phyloP scores from a whole-genome alignment of 768 basidiomycete genomes.

The Leccinum truebloodii region DNA sequence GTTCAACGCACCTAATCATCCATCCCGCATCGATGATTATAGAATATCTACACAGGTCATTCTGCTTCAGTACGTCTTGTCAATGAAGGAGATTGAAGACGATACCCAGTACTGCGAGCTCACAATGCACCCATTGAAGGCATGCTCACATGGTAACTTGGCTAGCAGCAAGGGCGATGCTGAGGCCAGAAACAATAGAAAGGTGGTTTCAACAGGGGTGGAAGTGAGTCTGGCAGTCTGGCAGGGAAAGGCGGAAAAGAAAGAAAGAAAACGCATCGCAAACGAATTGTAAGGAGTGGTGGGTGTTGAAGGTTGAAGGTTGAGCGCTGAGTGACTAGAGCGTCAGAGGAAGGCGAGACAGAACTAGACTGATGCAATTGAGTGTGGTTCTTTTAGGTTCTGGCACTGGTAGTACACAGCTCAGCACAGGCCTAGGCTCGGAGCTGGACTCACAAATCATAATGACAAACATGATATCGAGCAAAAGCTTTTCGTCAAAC shows the following conservation, averaged over 20 bases:
- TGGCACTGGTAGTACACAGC: no score
- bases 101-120: constrained; percentile 14
- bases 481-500: constrained; percentile 22
- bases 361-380: constrained; percentile 4
- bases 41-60: not conserved
- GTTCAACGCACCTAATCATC: not conserved
- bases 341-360: not conserved
- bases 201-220: not conserved
- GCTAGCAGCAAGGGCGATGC: not conserved
- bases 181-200: no score
- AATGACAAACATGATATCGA: not conserved
- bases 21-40: no score
- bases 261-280: constrained; percentile 17
- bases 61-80: constrained; percentile 1
- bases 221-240: constrained; percentile 9
- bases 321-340: constrained; percentile 2
- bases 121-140: constrained; percentile 11
- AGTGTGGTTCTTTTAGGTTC: constrained; percentile 18
- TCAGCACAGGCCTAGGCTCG: not conserved
- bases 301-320: constrained; percentile 7
- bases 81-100: not conserved
- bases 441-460: not conserved
- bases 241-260: constrained; percentile 11
- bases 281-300: constrained; percentile 13
- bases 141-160: not conserved